Evolutionary conservation across 768 basidiomycete species (phyloP).

Genomic region (Panellus pusillus): DNA sequence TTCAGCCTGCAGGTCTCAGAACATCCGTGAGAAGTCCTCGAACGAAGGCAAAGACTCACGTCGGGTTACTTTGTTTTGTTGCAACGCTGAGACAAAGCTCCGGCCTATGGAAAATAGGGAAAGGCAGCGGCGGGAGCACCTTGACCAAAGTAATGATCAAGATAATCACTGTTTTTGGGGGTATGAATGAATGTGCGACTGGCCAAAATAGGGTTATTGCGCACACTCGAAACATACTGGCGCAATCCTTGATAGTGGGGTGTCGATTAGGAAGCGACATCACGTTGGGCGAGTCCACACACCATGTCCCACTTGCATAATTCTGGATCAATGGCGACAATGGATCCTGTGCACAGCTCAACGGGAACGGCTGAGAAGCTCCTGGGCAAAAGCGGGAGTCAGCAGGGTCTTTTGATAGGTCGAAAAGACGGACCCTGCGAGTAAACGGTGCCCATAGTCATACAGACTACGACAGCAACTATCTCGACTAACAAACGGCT

Average conservation of each 20-base stretch:
- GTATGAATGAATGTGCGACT: neutral
- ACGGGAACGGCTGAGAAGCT: slow-evolving; percentile 7
- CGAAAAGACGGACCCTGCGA: slow-evolving; percentile 5
- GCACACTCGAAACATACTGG: slow-evolving; percentile 21
- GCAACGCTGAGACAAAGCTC: neutral
- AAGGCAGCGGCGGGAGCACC: slow-evolving; percentile 6
- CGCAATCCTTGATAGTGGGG: slow-evolving; percentile 10
- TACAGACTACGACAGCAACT: slow-evolving; percentile 11
- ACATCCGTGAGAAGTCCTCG: neutral
- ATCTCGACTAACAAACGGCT: slow-evolving; percentile 7
- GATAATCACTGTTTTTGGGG: slow-evolving; percentile 3
- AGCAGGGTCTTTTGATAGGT: neutral
- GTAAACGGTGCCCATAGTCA: neutral
- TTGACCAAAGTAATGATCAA: slow-evolving; percentile 17
- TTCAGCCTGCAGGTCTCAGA: slow-evolving; percentile 1
- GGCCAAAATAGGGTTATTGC: neutral
- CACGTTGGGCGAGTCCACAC: neutral
- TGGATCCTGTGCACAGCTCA: slow-evolving; percentile 13
- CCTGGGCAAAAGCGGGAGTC: neutral
- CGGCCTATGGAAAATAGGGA: neutral
- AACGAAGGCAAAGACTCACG: neutral
- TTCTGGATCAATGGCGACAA: neutral
- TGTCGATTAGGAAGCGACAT: neutral
- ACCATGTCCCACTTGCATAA: slow-evolving; percentile 19
- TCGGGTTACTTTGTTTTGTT: slow-evolving; percentile 9